Conservation (phyloP, 1,284 basidiomycete genomes). For the Cryptococcus amylolentus region DNA sequence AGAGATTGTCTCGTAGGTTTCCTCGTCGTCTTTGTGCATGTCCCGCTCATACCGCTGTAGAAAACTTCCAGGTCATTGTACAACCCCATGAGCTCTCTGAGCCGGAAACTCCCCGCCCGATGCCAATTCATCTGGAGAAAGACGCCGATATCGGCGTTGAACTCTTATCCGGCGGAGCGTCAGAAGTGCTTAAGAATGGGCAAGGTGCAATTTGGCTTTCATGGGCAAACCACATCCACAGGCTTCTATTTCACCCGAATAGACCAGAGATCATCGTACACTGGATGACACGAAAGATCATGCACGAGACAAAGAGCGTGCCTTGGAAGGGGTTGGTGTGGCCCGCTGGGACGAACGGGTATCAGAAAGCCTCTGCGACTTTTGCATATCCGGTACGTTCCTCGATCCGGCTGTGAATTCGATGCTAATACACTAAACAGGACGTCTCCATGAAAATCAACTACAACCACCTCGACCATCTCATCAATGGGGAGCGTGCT, state of each 20-base stretch:
- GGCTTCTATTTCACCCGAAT: slow-evolving; percentile 71
- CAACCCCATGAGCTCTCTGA: slow-evolving; percentile 42
- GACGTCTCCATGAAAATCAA: slow-evolving; percentile 42
- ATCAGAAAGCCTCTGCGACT: slow-evolving; percentile 71
- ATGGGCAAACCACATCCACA: slow-evolving; percentile 92
- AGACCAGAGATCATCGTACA: slow-evolving; percentile 84
- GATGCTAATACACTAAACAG: slow-evolving; percentile 51
- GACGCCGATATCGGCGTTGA: slow-evolving; percentile 50
- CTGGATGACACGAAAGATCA: slow-evolving; percentile 75
- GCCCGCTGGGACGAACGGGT: slow-evolving; percentile 83
- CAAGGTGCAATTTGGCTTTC: slow-evolving; percentile 80
- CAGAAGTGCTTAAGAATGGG: slow-evolving; percentile 65
- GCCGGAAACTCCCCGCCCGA: slow-evolving; percentile 14
- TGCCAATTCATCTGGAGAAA: slow-evolving; percentile 14
- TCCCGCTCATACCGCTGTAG: slow-evolving; percentile 50
- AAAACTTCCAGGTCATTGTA: slow-evolving; percentile 93
- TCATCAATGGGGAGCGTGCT: slow-evolving; percentile 69
- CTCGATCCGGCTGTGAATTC: slow-evolving; percentile 29
- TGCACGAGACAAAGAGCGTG: slow-evolving; percentile 59
- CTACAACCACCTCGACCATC: slow-evolving; percentile 50
- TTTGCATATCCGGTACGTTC: slow-evolving; percentile 67
- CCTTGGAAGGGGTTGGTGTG: slow-evolving; percentile 87
- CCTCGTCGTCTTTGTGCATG: background rate
- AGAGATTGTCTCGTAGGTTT: slow-evolving; percentile 61
- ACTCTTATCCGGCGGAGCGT: slow-evolving; percentile 57